Conservation (phyloP, 345 rosid genomes). For the Lepidium sativum region DNA sequence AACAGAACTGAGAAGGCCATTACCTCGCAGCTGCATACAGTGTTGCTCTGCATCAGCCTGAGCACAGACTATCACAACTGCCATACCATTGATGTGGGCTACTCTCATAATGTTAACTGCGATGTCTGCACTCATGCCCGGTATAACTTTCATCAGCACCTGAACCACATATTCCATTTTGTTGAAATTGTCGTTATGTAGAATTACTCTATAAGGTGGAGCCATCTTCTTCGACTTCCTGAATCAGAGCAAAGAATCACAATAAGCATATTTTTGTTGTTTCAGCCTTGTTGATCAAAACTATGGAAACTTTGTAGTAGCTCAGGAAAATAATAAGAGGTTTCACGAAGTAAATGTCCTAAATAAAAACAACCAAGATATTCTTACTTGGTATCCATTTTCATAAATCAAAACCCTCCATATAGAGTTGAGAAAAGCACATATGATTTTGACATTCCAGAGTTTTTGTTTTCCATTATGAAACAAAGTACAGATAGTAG, state of each 20-base stretch:
- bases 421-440: not conserved
- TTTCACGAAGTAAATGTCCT: too few species aligned
- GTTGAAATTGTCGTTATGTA: slow-evolving; percentile 88
- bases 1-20: slow-evolving; percentile 85
- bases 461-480: not conserved
- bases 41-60: slow-evolving; percentile 95
- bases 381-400: not conserved
- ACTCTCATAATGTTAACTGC: slow-evolving; percentile 97
- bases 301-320: not conserved
- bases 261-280: not conserved
- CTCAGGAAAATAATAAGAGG: too few species aligned
- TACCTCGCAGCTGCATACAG: slow-evolving; percentile 92
- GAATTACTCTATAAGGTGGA: slow-evolving; percentile 77
- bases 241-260: not conserved
- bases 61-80: slow-evolving; percentile 84
- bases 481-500: not conserved
- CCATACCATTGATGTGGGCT: slow-evolving; percentile 80
- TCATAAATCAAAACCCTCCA: not conserved
- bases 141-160: slow-evolving; percentile 96
- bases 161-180: slow-evolving; percentile 89
- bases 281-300: not conserved
- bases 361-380: not conserved
- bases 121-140: slow-evolving; percentile 85
- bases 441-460: not conserved
- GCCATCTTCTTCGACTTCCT: slow-evolving; percentile 78